Conservation (phyloP, 768 basidiomycete genomes). For the Termitomyces sp. region DNA sequence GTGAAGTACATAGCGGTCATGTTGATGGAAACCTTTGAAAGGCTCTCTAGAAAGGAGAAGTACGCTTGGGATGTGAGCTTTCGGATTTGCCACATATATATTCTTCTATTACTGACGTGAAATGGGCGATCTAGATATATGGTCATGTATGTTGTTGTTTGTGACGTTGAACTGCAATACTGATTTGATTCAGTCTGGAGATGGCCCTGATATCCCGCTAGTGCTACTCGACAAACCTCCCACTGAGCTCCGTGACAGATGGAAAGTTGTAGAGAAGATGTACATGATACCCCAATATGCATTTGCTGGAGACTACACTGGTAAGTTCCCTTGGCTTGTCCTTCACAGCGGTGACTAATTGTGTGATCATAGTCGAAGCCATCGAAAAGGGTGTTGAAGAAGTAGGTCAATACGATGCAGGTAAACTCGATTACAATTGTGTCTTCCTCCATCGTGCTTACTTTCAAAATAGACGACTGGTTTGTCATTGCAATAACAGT, state of each 20-base stretch:
- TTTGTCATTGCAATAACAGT: slow-evolving; percentile 66
- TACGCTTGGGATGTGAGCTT: slow-evolving; percentile 70
- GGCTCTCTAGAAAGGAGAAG: slow-evolving; percentile 59
- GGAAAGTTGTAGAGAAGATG: slow-evolving; percentile 71
- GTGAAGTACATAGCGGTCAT: slow-evolving; percentile 47
- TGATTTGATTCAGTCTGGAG: slow-evolving; percentile 45
- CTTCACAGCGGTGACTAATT: background rate
- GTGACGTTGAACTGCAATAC: background rate
- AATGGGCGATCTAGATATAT: slow-evolving; percentile 38
- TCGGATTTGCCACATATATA: background rate
- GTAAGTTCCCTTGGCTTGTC: slow-evolving; percentile 22
- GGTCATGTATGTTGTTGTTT: slow-evolving; percentile 47
- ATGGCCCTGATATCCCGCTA: slow-evolving; percentile 50
- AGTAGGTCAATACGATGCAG: slow-evolving; percentile 57
- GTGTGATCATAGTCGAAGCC: slow-evolving; percentile 44
- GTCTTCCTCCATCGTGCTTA: background rate
- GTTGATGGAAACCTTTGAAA: slow-evolving; percentile 69
- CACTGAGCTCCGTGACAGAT: slow-evolving; percentile 49
- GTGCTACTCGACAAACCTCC: slow-evolving; percentile 46
- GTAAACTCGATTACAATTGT: slow-evolving; percentile 21
- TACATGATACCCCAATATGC: slow-evolving; percentile 61
- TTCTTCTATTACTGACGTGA: background rate
- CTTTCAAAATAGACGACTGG: slow-evolving; percentile 47
- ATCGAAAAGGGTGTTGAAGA: slow-evolving; percentile 59
- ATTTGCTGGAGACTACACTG: slow-evolving; percentile 63